Conservation (phyloP, 495 filamentous ascomycete genomes). For the Talaromyces stipitatus region DNA sequence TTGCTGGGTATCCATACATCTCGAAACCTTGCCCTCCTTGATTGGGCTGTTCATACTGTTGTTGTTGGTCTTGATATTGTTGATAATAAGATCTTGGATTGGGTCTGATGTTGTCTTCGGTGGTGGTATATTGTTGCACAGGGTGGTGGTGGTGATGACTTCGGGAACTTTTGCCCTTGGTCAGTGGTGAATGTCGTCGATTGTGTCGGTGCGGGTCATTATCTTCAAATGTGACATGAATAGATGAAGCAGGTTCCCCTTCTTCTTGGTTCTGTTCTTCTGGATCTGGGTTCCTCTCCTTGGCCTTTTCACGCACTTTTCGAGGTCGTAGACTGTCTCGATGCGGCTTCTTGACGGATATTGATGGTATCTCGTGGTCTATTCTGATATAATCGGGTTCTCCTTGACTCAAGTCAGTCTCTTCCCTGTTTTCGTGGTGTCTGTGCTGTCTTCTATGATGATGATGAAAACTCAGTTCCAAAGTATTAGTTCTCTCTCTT, state of each 20-base stretch:
- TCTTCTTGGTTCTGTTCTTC: too few species aligned
- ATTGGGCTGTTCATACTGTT: background rate
- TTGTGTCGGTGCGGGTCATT: background rate
- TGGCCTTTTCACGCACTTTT: background rate
- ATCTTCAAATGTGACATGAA: background rate
- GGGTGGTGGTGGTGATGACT: too few species aligned
- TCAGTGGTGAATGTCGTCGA: background rate
- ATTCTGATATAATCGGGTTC: background rate
- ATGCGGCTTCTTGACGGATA: background rate
- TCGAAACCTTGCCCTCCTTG: background rate
- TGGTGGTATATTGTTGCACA: background rate
- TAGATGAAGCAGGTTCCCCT: background rate
- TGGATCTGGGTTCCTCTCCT: background rate
- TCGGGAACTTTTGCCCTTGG: background rate
- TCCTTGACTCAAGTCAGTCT: background rate
- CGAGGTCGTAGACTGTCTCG: background rate
- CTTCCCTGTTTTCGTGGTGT: background rate
- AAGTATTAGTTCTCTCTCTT: background rate
- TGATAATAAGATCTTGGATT: background rate
- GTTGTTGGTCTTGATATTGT: background rate
- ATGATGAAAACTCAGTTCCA: background rate
- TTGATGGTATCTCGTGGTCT: background rate
- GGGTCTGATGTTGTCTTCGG: background rate
- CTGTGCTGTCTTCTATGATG: background rate
- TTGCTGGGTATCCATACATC: background rate